Conservation (phyloP, 1,139 yeast genomes). For the Lizanozyma gosingica region DNA sequence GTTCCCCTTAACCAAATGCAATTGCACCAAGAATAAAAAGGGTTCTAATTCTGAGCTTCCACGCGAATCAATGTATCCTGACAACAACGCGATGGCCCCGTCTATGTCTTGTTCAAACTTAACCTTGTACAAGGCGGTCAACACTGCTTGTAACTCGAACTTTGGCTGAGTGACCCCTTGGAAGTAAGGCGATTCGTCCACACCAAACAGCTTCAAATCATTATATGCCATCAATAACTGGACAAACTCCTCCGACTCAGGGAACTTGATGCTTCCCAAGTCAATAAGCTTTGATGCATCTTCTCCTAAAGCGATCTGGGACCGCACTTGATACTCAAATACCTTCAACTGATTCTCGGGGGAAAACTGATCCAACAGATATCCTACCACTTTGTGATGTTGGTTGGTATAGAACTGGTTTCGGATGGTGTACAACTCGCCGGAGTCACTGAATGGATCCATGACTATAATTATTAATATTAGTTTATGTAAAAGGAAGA, state of each 20-base stretch:
- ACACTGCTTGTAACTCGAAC: conserved; percentile 35
- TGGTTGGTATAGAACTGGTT: conserved; percentile 40
- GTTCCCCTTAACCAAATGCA: conserved; percentile 31
- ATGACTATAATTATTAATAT: too few relatives aligned
- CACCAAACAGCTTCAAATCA: conserved; percentile 36
- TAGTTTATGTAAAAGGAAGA: conserved; percentile 3
- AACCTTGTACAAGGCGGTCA: conserved; percentile 33
- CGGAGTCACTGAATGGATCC: conserved; percentile 34
- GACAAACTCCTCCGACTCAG: conserved; percentile 29
- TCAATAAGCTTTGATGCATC: conserved; percentile 37
- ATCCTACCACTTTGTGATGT: conserved; percentile 26
- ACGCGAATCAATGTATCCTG: conserved; percentile 14
- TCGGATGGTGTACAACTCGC: conserved; percentile 34
- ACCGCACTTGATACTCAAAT: conserved; percentile 33
- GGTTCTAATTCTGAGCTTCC: conserved; percentile 32
- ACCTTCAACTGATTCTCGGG: conserved; percentile 31
- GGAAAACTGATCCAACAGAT: conserved; percentile 27
- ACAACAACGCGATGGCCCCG: conserved; percentile 27
- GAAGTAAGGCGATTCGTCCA: conserved; percentile 27
- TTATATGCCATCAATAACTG: conserved; percentile 35
- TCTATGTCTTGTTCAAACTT: conserved; percentile 29
- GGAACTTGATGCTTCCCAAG: conserved; percentile 24
- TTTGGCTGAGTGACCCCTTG: conserved; percentile 23
- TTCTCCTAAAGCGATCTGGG: conserved; percentile 27
- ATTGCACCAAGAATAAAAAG: conserved; percentile 32